Base-by-base conservation (phyloP, 2,329 filamentous ascomycete genomes). In the Fusarium redolens region DNA sequence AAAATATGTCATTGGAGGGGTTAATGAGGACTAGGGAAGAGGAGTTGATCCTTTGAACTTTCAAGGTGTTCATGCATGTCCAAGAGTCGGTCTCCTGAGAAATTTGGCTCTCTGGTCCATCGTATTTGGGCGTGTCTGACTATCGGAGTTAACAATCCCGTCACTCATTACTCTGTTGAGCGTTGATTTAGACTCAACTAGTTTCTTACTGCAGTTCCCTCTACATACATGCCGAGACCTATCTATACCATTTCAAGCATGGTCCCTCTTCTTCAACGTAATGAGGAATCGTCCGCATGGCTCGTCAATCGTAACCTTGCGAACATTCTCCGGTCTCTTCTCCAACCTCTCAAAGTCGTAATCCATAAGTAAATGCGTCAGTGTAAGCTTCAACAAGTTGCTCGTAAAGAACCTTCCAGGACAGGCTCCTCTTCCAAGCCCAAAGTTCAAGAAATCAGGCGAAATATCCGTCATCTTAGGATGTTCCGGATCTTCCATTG, bases 391-490 rank as follows among this genome's bases (percentile, higher is more conserved):
- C 1, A 69, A 57, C 37, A 69, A 28, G n/a, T 69, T 69, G 8
- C 66, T 69, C 0, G 66, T 69, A 22, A 69, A 69, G 40, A 69
- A 69, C 30, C 66, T 54, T 20, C 67, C 67, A 22, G 67, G 67
- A 11, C 67, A 70, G 3, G 67, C 67, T 12, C 48, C 67, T 22
- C 67, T 25, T 8, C 67, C 67, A 4, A 70, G 50, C 2, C 67
- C 67, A 61, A 70, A 70, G 7, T 70, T 70, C 17, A 70, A 45
- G 11, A 70, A 70, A n/a, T 54, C 52, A 3, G 67, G 65, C 10
- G 67, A 70, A 1, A 70, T 70, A 4, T 70, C 67, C 13, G 67
- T 70, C 64, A 70, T 60, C 54, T 65, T 70, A 25, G 67, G 67
- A 17, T 51, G 67, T 31, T 51, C 52, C 3, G 58, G 41, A 48